These are phyloP conservation scores for Orychophragmus violaceus DNA, from an alignment of 345 rosid species.

Conservation along the genomic window DNA sequence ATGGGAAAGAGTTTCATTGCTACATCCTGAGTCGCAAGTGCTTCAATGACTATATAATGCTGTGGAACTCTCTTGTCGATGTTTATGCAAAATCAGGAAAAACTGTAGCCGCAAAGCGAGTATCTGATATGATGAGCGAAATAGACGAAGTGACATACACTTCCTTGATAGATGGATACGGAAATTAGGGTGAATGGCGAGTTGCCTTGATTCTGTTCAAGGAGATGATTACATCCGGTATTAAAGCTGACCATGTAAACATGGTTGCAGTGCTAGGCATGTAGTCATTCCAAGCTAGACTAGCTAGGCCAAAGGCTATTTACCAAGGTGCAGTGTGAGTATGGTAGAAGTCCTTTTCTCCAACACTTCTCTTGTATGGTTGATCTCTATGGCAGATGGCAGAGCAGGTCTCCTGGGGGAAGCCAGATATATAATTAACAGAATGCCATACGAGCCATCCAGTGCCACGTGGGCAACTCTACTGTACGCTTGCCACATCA, in stretches of 20 bases:
- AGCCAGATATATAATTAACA: slow-evolving; percentile 45
- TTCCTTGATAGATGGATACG: slow-evolving; percentile 69
- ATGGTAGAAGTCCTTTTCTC: slow-evolving; percentile 42
- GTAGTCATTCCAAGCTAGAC: slow-evolving; percentile 73
- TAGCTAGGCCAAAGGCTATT: slow-evolving; percentile 50
- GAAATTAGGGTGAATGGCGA: slow-evolving; percentile 57
- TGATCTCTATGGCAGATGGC: slow-evolving; percentile 60
- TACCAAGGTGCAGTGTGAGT: slow-evolving; percentile 36
- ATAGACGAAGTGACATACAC: slow-evolving; percentile 78
- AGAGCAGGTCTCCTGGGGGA: slow-evolving; percentile 59
- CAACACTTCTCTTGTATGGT: slow-evolving; percentile 73
- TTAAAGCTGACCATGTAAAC: slow-evolving; percentile 68
- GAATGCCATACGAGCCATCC: slow-evolving; percentile 40
- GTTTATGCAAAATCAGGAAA: slow-evolving; percentile 79
- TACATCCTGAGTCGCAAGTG: slow-evolving; percentile 46
- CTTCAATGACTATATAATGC: slow-evolving; percentile 41
- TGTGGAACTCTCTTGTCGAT: slow-evolving; percentile 71
- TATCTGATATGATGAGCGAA: slow-evolving; percentile 47
- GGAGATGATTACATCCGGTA: slow-evolving; percentile 44
- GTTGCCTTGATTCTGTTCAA: slow-evolving; percentile 46
- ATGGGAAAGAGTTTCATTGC: slow-evolving; percentile 84
- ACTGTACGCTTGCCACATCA: background rate
- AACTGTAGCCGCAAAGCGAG: slow-evolving; percentile 43
- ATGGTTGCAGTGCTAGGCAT: slow-evolving; percentile 83
- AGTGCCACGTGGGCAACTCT: background rate